Evolutionary conservation across 192 early-diverging fungal genomes (phyloP).

Genomic region (Gigaspora rosea): DNA sequence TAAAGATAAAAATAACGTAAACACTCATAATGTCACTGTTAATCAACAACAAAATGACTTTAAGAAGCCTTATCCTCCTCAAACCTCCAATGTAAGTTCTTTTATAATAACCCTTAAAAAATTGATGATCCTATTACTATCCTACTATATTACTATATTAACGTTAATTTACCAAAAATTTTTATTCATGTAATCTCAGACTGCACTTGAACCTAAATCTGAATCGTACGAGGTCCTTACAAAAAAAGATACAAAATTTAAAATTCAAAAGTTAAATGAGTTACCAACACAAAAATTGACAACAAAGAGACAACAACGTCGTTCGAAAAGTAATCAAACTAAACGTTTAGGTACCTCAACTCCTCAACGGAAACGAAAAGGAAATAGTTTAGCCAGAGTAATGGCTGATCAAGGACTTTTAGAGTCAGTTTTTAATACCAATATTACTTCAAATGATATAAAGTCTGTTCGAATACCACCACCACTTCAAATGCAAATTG

Average conservation of each 20-base stretch:
- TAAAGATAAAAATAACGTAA: background rate
- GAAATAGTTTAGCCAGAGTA: slow-evolving; percentile 22
- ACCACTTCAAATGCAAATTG: background rate
- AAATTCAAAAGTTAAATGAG: background rate
- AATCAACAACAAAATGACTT: background rate
- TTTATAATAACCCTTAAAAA: background rate
- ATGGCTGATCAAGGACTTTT: slow-evolving; percentile 24
- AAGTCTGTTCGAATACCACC: slow-evolving; percentile 11
- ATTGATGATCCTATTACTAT: background rate
- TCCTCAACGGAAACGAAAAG: background rate
- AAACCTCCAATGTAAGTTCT: background rate
- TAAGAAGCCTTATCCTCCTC: slow-evolving; percentile 6
- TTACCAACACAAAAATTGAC: too few species aligned
- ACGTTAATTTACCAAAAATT: too few species aligned
- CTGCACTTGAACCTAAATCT: background rate
- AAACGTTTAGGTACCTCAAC: background rate
- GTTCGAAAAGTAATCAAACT: background rate
- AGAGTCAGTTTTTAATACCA: background rate
- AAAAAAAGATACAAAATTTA: background rate
- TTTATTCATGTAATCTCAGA: background rate
- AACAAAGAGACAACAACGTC: background rate
- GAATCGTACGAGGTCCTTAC: background rate
- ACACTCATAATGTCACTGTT: background rate
- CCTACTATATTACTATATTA: too few species aligned
- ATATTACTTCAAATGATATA: slow-evolving; percentile 3